phyloP scores from a whole-genome alignment of 495 filamentous ascomycete genomes.

The Pseudotulostoma volvatum region DNA sequence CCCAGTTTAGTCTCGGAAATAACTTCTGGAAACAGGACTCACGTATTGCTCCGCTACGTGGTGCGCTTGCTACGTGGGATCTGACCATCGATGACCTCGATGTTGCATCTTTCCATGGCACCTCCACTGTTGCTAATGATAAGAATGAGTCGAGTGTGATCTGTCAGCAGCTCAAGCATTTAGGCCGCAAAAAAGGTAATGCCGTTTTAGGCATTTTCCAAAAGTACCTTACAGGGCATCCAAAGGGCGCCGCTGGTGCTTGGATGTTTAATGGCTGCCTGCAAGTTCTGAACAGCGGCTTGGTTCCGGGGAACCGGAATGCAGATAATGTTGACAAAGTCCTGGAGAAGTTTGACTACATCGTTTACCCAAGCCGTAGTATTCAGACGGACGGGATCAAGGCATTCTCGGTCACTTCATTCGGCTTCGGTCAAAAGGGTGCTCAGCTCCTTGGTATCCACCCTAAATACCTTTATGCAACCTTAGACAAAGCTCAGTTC shows the following conservation, averaged over 20 bases:
- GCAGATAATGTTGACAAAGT: conserved; percentile 93
- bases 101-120: conserved; percentile 97
- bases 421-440: conserved; percentile 98
- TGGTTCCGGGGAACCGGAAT: conserved; percentile 94
- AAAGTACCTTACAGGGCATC: conserved; percentile 96
- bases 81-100: conserved; percentile 91
- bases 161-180: conserved; percentile 88
- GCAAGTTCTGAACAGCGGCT: conserved; percentile 80
- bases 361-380: conserved; percentile 85
- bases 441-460: conserved; percentile 95
- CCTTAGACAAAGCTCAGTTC: conserved; percentile 77
- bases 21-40: conserved; percentile 96
- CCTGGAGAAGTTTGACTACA: conserved; percentile 95
- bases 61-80: conserved; percentile 92
- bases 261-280: conserved; percentile 99
- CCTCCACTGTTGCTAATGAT: conserved; percentile 95
- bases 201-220: conserved; percentile 96
- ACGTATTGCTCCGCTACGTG: conserved; percentile 84
- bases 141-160: conserved; percentile 99
- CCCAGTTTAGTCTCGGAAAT: conserved; percentile 80
- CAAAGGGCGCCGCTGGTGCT: conserved; percentile 95
- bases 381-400: conserved; percentile 98
- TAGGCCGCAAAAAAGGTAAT: conserved; percentile 91
- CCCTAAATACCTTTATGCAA: conserved; percentile 86
- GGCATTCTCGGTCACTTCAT: conserved; percentile 96